Base-by-base conservation (phyloP, 257 asterid species). In the Nyctanthes arbortristis region DNA sequence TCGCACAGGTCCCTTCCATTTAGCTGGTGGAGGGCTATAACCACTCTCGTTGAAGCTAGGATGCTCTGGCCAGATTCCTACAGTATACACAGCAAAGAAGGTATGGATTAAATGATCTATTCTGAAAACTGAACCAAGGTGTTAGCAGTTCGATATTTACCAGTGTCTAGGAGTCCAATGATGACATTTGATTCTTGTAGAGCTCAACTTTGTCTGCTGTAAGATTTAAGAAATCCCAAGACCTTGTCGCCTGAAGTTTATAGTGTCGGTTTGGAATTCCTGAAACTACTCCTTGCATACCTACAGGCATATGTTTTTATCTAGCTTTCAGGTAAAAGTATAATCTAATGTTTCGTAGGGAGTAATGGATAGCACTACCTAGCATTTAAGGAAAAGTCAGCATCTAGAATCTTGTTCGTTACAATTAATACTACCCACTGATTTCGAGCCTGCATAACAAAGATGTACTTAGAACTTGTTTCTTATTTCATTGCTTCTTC, bases 41-140 rank as follows among this genome's bases (percentile, higher is more conserved):
- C 74, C 79, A 0, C 71, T 31, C 78, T 84, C 93, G 3, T 70
- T 78, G 72, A 87, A 87, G 69, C 88, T 84, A 5, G 86, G 88
- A 52, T 83, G 88, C 76, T 84, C 93, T 0, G 93, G 93, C 88
- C 90, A 87, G 28, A 82, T 73, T 24, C 88, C 80, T n/a, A n/a
- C n/a, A n/a, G n/a, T n/a, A n/a, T n/a, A n/a, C n/a, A n/a, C n/a
- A n/a, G n/a, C n/a, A n/a, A n/a, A n/a, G n/a, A n/a, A n/a, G n/a
- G n/a, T n/a, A n/a, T n/a, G n/a, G n/a, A n/a, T n/a, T n/a, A n/a
- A 45, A 5, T 12, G n/a, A 58, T 1, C 6, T 61, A 43, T 13
- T 14, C 29, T 5, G 22, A 43, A 43, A 9, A 65, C 12, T 5
- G 24, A n/a, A n/a, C n/a, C n/a, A n/a, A n/a, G n/a, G n/a, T n/a